Evolutionary conservation across 2,329 filamentous ascomycete genomes (phyloP), one percentile per base, ranked within the genome.

Genomic region (Rasamsonia emersonii): DNA sequence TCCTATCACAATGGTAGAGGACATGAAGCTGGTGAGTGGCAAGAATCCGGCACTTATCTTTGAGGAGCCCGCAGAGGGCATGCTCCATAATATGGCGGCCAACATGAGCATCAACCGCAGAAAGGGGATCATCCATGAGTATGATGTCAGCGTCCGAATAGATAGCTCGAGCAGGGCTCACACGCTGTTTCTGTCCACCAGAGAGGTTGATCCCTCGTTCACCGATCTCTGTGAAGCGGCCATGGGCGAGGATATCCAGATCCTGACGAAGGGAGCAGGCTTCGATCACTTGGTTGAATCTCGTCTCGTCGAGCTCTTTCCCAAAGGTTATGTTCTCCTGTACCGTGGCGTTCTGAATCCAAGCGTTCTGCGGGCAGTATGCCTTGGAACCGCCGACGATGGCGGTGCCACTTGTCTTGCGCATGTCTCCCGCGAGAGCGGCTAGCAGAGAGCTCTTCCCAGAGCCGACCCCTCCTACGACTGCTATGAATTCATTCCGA

Each of bases 1-100:
- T 86, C 24, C 86, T 73, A 51, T 94, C 86, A 46, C 85, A 93
- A 25, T 85, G 78, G 51, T 74, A 85, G 4, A 94, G 70, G 32
- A 93, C 85, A 68, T 88, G 89, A 10, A 94, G 73, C 54, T 94
- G 86, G 56, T 94, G 86, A 0, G 86, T 94, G 1, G 86, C 86
- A 17, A 94, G 69, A 17, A 94, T 79, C 16, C 86, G 73, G 49
- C 83, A 86, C 61, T 93, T 93, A 59, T 86, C 72, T 46, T 81
- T 82, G 33, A 94, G 65, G 3, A 94, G 68, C 9, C 86, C 86
- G 37, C 84, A 74, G 35, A 94, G 93, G 26, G 86, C 86, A 38
- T 91, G 77, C 55, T 93, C 86, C 59, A 94, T 93, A 46, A 94
- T 74, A 43, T 75, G 71, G n/a, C 64, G 60, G 13, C 71, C 71